These are phyloP conservation scores for Leishmania mexicana DNA, from an alignment of 208 protist species.

Conservation along the genomic window DNA sequence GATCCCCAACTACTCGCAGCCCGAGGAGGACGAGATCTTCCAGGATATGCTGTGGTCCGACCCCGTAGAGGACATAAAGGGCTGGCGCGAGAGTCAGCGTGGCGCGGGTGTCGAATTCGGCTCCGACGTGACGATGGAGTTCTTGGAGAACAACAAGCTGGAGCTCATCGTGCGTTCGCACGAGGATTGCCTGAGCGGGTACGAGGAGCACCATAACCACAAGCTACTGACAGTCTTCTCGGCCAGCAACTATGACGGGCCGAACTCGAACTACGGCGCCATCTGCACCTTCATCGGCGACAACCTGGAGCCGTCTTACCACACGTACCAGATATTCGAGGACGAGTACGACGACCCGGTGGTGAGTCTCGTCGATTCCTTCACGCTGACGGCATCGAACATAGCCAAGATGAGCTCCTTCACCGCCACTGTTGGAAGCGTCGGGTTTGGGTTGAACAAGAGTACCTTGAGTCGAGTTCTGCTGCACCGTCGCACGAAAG, in stretches of 20 bases:
- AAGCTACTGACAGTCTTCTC: constrained; percentile 97
- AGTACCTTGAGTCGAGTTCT: constrained; percentile 25
- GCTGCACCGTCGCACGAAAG: constrained; percentile 64
- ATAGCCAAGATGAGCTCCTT: constrained; percentile 43
- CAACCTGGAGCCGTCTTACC: constrained; percentile 67
- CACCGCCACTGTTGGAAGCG: constrained; percentile 9
- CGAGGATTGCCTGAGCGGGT: constrained; percentile 94
- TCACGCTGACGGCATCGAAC: constrained; percentile 40
- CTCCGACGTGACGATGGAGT: constrained; percentile 93
- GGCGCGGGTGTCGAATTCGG: constrained; percentile 97
- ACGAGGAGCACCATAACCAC: constrained; percentile 94
- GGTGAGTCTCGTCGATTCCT: constrained; percentile 57
- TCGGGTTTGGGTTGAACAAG: background rate
- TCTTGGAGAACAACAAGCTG: constrained; percentile 94
- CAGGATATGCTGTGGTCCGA: constrained; percentile 97
- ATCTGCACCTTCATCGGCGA: constrained; percentile 79
- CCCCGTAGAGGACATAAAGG: constrained; percentile 81
- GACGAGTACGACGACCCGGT: constrained; percentile 69
- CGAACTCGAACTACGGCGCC: constrained; percentile 84
- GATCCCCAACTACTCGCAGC: constrained; percentile 84
- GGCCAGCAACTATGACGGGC: constrained; percentile 98
- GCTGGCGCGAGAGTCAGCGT: constrained; percentile 86
- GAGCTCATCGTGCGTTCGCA: constrained; percentile 95
- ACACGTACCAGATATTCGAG: constrained; percentile 83
- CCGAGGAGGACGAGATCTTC: constrained; percentile 95